Evolutionary conservation across 139 green algal genomes (phyloP).

Genomic region (Desmodesmus armatus): DNA sequence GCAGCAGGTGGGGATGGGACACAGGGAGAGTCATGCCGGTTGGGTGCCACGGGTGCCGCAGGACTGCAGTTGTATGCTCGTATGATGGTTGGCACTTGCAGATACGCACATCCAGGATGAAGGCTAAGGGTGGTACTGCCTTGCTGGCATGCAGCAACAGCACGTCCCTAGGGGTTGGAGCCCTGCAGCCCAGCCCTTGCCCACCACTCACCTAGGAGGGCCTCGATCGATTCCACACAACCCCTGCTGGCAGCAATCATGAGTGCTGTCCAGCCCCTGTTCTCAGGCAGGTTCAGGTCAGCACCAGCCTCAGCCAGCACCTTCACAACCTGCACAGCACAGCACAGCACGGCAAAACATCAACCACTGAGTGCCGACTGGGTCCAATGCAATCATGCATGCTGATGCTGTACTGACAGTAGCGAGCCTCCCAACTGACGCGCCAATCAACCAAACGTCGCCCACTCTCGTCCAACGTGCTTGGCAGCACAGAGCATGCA

Average conservation of each 20-base stretch:
- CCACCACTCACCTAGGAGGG: constrained; percentile 23
- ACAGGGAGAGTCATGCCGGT: too few species aligned
- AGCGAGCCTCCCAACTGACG: too few species aligned
- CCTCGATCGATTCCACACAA: constrained; percentile 40
- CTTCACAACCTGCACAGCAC: constrained; percentile 17
- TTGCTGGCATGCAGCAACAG: neutral
- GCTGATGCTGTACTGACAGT: too few species aligned
- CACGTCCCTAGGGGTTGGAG: neutral
- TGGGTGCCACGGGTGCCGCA: too few species aligned
- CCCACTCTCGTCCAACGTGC: too few species aligned
- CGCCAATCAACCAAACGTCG: too few species aligned
- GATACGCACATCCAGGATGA: neutral
- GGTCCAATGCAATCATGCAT: too few species aligned
- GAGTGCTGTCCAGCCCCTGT: constrained; percentile 34
- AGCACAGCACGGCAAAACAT: neutral
- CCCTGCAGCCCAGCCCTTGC: too few species aligned
- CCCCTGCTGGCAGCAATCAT: constrained; percentile 43
- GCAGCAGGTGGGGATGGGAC: too few species aligned
- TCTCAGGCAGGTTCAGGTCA: constrained; percentile 42
- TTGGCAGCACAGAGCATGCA: neutral
- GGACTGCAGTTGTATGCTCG: too few species aligned
- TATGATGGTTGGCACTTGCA: neutral
- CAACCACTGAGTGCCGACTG: too few species aligned
- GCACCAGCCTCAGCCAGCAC: constrained; percentile 30
- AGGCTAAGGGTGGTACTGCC: neutral